A percentile compares a stretch with the other conserved stretches of the same genome.
Conservation (phyloP, 2,329 filamentous ascomycete genomes). For the Claviceps sp. region DNA sequence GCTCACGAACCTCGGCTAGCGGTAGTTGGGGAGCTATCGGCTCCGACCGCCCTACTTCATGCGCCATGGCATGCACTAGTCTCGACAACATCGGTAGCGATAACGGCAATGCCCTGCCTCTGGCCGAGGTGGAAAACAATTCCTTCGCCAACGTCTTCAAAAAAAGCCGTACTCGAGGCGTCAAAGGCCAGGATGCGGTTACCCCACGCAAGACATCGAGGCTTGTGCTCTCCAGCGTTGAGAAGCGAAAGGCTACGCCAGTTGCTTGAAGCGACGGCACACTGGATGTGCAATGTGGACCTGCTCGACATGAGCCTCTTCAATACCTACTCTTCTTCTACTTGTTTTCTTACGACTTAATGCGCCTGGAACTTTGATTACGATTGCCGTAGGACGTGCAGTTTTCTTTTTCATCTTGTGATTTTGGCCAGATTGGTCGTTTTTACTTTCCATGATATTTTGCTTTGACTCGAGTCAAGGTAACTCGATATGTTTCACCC, state of each 20-base stretch:
- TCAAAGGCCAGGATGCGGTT: slow-evolving; percentile 41
- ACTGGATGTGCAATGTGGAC: background rate
- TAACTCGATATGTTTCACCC: background rate
- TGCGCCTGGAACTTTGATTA: slow-evolving; percentile 23
- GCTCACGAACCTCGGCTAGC: slow-evolving; percentile 63
- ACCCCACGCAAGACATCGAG: slow-evolving; percentile 70
- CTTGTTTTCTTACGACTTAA: slow-evolving; percentile 21
- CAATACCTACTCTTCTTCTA: slow-evolving; percentile 14
- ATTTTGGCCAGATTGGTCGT: slow-evolving; percentile 2
- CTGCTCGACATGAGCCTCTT: slow-evolving; percentile 6
- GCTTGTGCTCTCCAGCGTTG: slow-evolving; percentile 75
- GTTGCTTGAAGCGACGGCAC: slow-evolving; percentile 9
- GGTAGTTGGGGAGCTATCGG: slow-evolving; percentile 68
- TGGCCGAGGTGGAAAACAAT: slow-evolving; percentile 34
- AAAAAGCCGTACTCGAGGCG: slow-evolving; percentile 36
- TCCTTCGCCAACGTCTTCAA: slow-evolving; percentile 57
- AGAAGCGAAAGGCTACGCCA: slow-evolving; percentile 60
- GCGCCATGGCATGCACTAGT: slow-evolving; percentile 50
- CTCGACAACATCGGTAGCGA: slow-evolving; percentile 52
- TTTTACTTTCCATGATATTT: slow-evolving; percentile 1
- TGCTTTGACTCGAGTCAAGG: slow-evolving; percentile 1
- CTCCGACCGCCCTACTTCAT: slow-evolving; percentile 65
- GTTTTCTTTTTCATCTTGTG: slow-evolving; percentile 5
- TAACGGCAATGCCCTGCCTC: slow-evolving; percentile 31
- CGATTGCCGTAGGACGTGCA: slow-evolving; percentile 15